Evolutionary conservation across 495 filamentous ascomycete species (phyloP).

Genomic region (Penicillium coffeae): DNA sequence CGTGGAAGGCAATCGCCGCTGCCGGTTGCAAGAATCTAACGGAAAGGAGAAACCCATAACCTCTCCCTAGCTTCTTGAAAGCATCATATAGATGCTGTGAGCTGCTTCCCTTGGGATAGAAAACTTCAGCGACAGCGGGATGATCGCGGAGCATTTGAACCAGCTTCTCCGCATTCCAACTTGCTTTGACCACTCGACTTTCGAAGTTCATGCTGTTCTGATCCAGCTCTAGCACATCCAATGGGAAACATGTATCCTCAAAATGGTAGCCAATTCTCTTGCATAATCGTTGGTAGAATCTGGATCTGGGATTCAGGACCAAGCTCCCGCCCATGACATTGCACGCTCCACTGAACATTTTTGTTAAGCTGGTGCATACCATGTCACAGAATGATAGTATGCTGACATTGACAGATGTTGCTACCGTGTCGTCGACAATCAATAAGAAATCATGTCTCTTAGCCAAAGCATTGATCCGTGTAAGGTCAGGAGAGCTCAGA

Average conservation of each 20-base stretch:
- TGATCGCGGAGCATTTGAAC: conserved; percentile 12
- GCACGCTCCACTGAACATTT: conserved; percentile 25
- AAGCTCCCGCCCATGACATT: conserved; percentile 29
- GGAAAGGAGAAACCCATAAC: conserved; percentile 20
- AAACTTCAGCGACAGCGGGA: conserved; percentile 9
- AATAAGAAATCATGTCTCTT: conserved; percentile 42
- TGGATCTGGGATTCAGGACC: conserved; percentile 11
- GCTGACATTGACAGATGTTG: conserved; percentile 47
- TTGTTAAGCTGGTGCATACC: conserved; percentile 27
- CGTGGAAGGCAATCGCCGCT: conserved; percentile 16
- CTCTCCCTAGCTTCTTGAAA: conserved; percentile 8
- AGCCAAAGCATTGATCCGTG: conserved; percentile 32
- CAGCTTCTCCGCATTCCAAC: conserved; percentile 6
- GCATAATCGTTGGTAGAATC: conserved; percentile 6
- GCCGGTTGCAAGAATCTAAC: conserved; percentile 13
- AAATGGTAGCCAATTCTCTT: not conserved
- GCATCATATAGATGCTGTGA: conserved; percentile 11
- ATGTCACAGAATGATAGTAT: conserved; percentile 24
- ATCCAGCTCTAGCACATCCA: conserved; percentile 12
- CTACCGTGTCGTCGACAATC: conserved; percentile 49
- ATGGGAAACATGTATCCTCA: conserved; percentile 18
- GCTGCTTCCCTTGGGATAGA: conserved; percentile 12
- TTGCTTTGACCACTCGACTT: conserved; percentile 13
- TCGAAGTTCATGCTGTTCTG: conserved; percentile 14
- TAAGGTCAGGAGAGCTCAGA: conserved; percentile 38